Evolutionary conservation across 495 filamentous ascomycete genomes (phyloP), one percentile per base, ranked within the genome.

Genomic region (Penicillium subrubescens): DNA sequence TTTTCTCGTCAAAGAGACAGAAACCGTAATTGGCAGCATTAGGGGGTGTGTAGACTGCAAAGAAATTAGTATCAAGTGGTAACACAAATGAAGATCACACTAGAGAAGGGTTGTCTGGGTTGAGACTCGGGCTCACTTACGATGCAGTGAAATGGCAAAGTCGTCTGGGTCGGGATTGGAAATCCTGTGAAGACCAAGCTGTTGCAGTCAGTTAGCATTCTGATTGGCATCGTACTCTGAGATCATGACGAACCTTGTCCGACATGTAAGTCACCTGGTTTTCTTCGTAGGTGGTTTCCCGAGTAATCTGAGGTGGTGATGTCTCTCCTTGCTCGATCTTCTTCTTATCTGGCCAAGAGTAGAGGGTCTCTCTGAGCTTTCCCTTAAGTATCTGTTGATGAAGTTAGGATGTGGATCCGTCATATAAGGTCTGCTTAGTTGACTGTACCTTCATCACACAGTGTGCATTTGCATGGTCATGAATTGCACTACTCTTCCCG

Each of bases 401-500:
- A 1, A n/a, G 10, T 60, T 19, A 60, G 59, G 25, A 52, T 52
- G 25, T 48, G 21, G 3, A 23, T 31, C 10, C 25, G 12, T n/a
- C 17, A n/a, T 14, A 31, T 15, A 29, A 52, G 14, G 10, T 29
- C 12, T 27, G 6, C 48, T 8, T n/a, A 5, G n/a, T n/a, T 15
- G 21, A 29, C 1, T 15, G 10, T 76, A 83, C 83, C 77, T 87
- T 87, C 85, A 87, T 87, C 35, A 87, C 77, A 59, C 92, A 95
- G 69, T 94, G 91, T 27, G 92, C 89, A 69, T 92, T 88, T 65
- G 91, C 90, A 74, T 95, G 92, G 70, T 97, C 94, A 75, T 97
- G 94, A 63, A 97, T 90, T 1, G 87, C 87, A 70, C 88, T 93
- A 23, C 86, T 86, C 75, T 92, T 92, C n/a, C 92, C 90, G 21